These are phyloP conservation scores for Metarhizium brunneum DNA, from an alignment of 2,329 filamentous ascomycete species.

Conservation along the genomic window DNA sequence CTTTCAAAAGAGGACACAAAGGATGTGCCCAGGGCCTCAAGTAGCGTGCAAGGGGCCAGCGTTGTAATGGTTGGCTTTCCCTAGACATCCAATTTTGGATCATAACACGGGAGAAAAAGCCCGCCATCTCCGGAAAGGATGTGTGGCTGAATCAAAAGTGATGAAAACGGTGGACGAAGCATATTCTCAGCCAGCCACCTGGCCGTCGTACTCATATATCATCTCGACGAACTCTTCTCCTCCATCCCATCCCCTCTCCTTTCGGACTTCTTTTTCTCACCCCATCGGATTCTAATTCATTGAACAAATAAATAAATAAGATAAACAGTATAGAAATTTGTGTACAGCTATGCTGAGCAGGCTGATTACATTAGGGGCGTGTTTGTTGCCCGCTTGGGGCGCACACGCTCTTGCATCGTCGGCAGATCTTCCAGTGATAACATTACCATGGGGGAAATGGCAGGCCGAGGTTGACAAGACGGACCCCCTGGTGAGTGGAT, in stretches of 20 bases:
- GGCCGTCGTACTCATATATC: too few species aligned
- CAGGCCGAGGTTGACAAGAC: neutral
- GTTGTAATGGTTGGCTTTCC: too few species aligned
- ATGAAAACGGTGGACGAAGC: neutral
- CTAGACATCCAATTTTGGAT: too few species aligned
- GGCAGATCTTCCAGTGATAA: neutral
- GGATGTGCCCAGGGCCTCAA: too few species aligned
- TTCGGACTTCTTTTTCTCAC: too few species aligned
- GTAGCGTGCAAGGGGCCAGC: too few species aligned
- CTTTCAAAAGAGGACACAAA: too few species aligned
- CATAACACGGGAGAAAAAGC: too few species aligned
- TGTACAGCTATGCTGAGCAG: neutral
- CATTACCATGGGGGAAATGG: neutral
- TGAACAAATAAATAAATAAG: too few species aligned
- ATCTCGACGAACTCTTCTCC: too few species aligned
- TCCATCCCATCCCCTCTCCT: accelerated
- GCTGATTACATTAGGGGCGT: neutral
- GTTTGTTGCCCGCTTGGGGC: neutral
- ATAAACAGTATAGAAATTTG: too few species aligned
- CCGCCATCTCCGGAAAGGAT: neutral
- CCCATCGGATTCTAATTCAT: too few species aligned
- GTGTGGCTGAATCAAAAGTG: neutral
- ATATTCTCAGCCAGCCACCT: neutral
- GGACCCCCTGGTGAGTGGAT: neutral
- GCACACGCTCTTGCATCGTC: neutral